Base-by-base conservation (phyloP, 1,139 yeast species). In the Magnusiomyces paraingens region DNA sequence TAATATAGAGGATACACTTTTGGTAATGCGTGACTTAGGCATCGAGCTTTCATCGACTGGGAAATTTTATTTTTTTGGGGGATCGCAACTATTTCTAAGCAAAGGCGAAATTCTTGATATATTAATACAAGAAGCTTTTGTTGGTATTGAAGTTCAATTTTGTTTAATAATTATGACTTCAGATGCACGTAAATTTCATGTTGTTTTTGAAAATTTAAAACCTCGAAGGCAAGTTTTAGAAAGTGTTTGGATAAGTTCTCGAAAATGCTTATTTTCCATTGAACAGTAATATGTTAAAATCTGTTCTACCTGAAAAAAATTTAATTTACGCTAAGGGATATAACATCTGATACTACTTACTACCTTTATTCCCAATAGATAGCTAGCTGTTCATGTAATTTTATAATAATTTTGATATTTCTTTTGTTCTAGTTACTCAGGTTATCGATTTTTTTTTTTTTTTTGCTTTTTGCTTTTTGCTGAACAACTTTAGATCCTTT, bases 41-140 rank as follows among this genome's bases (percentile, higher is more conserved):
- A 49, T 69, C 3, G 71, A 69, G 52, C 57, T 69, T 2, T 57
- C 62, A 8, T 54, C 62, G 6, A 49, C 62, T 1, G 64, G 67
- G 2, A 54, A 51, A 5, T 55, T 61, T 38, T 59, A 62, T 21
- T 50, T 55, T 22, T 52, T 62, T 15, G 56, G 61, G 10, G 58
- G 57, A 15, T 53, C 51, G 2, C 60, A 59, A 14, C 54, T 56
- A 46, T 81, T 81, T 61, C 73, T 81, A 21, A 82, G 83, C 0
- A 66, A 72, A 35, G 69, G 70, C 18, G 74, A 76, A 52, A 73
- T 81, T 54, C 74, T 79, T 12, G 85, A 81, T 62, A 68, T 81
- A 44, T 78, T 81, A n/a, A 75, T 81, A 40, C 83, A 81, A 59
- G 86, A 81, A 61, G 83, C 80, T 1, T 80, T 81, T 62, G 75